Conservation (phyloP, 192 early-diverging fungal genomes). For the Podila verticillata region DNA sequence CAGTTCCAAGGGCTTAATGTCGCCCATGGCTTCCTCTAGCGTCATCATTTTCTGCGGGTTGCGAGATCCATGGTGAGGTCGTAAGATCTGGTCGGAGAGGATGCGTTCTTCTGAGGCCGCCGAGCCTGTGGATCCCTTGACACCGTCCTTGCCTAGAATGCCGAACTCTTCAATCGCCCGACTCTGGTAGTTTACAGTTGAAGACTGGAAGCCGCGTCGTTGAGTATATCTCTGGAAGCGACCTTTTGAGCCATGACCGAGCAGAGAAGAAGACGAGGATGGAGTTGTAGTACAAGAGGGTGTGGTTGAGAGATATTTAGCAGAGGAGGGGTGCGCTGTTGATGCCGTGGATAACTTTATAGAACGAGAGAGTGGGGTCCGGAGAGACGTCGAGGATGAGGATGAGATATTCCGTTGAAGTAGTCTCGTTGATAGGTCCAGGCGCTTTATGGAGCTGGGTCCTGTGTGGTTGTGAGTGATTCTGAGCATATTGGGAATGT, state of each 20-base stretch:
- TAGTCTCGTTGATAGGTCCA: constrained; percentile 17
- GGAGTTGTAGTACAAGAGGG: not conserved
- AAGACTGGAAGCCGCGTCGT: constrained; percentile 27
- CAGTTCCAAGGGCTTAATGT: constrained; percentile 37
- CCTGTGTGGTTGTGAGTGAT: constrained; percentile 26
- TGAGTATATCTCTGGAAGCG: not conserved
- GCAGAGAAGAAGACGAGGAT: not conserved
- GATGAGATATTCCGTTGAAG: constrained; percentile 13
- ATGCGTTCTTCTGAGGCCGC: constrained; percentile 7
- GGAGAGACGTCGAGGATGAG: not conserved
- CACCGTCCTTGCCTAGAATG: constrained; percentile 10
- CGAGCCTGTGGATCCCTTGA: not conserved
- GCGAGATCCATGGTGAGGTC: not conserved
- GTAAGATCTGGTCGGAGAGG: constrained; percentile 25
- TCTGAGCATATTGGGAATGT: constrained; percentile 17
- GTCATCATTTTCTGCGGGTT: constrained; percentile 26
- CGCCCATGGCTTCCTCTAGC: constrained; percentile 40
- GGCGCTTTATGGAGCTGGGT: constrained; percentile 4
- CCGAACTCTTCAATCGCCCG: constrained; percentile 30
- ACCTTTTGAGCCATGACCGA: not conserved
- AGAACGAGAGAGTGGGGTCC: not conserved
- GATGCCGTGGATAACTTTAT: not conserved
- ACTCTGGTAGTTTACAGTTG: constrained; percentile 11
- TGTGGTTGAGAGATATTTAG: not conserved
- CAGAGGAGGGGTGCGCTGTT: not conserved